Evolutionary conservation across 2,329 filamentous ascomycete genomes (phyloP), one percentile per base, ranked within the genome.

Genomic region (Alternaria conjuncta): DNA sequence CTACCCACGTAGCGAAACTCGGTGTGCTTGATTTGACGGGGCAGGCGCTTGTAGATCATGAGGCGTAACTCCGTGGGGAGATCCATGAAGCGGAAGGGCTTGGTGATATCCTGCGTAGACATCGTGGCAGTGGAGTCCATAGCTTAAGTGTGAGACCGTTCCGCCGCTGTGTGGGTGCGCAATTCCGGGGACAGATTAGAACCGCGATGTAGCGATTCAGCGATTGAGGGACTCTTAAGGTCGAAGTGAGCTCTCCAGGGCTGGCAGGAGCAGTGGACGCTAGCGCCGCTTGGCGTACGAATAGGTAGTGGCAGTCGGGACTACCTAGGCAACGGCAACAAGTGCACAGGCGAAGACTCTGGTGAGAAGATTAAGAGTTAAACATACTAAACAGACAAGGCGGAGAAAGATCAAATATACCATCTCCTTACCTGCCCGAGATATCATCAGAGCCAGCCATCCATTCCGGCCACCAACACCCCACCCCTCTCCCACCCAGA

Each of bases 401-500:
- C 36, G n/a, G 32, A 58, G 25, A 49, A 43, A 46, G 43, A 44
- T 44, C 18, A 54, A 59, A 59, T 60, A 12, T 30, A 28, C 18
- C 30, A 20, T 21, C 41, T 51, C 50, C 23, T 47, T 41, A 11
- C 44, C 36, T 51, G 36, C 30, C 45, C 41, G 50, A 45, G 55
- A 64, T 61, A 64, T 61, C 45, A 26, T n/a, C 45, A 50, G n/a
- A n/a, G 28, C 26, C 15, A 49, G n/a, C 3, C 18, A 41, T 50
- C 20, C 26, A 11, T 11, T n/a, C 49, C 58, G 67, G 75, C 75
- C 76, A 73, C 74, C 73, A 66, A 75, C 67, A 72, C 67, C 73
- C 68, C 71, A 67, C 68, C 71, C 59, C 8, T 20, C 43, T 43
- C 45, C 13, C 23, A 28, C 23, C 13, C 18, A 28, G 32, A n/a